Evolutionary conservation across 2,329 filamentous ascomycete genomes (phyloP), one percentile per base, ranked within the genome.

Genomic region (Leptodontidium sp.): DNA sequence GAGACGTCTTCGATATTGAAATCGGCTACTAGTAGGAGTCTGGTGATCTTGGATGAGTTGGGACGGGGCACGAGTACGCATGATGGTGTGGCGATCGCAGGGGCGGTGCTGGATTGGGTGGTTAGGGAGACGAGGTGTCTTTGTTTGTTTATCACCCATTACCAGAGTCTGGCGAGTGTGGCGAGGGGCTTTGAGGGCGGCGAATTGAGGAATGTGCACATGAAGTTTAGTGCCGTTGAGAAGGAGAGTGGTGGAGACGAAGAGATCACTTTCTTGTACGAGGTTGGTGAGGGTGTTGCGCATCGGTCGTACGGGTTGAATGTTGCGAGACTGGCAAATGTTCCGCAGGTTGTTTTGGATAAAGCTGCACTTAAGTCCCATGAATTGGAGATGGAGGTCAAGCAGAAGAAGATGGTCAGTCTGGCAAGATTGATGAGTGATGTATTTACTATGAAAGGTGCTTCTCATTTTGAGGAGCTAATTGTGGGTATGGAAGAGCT

Each of bases 91-190:
- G 96, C 96, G 67, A 98, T 99, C 75, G 96, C 96, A 1, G 91
- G 97, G 75, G 92, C 94, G 29, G 96, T 99, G 5, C 85, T 99
- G 6, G 89, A 95, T 68, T 90, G 97, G 77, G 88, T 98, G 70
- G 91, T 97, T 32, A 85, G 89, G 29, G 87, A 94, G 17, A 86
- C 90, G 0, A 85, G 86, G 64, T 93, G 93, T 70, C 84, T 98
- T 58, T 97, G 93, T 6, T 85, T 99, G 52, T 99, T 99, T 83
- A 97, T 99, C 79, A 99, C 96, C 3, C 96, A 99, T 81, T 99
- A 99, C 80, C 96, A 99, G 81, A 91, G 90, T 72, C 87, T 99
- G 0, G 88, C 90, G 11, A 82, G 84, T 58, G 86, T 97, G 71
- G 91, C 90, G 11, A 86, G 89, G 32, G 89, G 88, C 1, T 91